Evolutionary conservation across 306 rosid species (phyloP).

Genomic region (Prunus kanzakura): DNA sequence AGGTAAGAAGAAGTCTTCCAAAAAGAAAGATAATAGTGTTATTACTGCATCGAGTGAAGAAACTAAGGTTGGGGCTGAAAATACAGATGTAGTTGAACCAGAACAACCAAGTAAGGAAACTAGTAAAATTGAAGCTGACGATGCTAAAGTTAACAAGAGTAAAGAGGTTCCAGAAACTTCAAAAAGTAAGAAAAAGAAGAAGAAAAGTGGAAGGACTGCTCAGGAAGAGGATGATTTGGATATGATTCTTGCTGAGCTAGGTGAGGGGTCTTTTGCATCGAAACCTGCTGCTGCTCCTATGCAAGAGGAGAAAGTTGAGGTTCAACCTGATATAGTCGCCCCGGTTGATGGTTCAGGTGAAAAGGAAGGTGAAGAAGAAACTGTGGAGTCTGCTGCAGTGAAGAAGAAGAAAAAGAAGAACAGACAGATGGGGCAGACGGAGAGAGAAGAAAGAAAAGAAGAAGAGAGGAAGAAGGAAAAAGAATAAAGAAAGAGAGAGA

Average conservation of each 20-base stretch:
- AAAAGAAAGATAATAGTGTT: constrained; percentile 54
- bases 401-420: constrained; percentile 97
- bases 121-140: constrained; percentile 31
- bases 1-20: constrained; percentile 88
- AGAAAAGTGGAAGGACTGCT: constrained; percentile 89
- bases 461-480: no score
- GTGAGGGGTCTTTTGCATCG: constrained; percentile 44
- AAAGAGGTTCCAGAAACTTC: constrained; percentile 60
- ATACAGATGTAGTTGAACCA: constrained; percentile 34
- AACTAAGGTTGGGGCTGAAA: constrained; percentile 34
- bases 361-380: constrained; percentile 82
- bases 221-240: constrained; percentile 99
- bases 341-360: constrained; percentile 42
- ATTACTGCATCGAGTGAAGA: constrained; percentile 42
- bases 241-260: constrained; percentile 90
- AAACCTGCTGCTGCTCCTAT: constrained; percentile 42
- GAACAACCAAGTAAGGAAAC: constrained; percentile 38
- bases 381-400: constrained; percentile 81
- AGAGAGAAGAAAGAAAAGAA: no score
- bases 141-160: constrained; percentile 37
- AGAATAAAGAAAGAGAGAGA: no score
- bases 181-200: constrained; percentile 88
- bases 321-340: constrained; percentile 44
- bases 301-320: constrained; percentile 54
- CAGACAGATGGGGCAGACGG: no score